Percentiles rank a stretch among this genome's conserved stretches.
phyloP scores from a whole-genome alignment of 2,329 filamentous ascomycete species.

The Trichoderma koningii region DNA sequence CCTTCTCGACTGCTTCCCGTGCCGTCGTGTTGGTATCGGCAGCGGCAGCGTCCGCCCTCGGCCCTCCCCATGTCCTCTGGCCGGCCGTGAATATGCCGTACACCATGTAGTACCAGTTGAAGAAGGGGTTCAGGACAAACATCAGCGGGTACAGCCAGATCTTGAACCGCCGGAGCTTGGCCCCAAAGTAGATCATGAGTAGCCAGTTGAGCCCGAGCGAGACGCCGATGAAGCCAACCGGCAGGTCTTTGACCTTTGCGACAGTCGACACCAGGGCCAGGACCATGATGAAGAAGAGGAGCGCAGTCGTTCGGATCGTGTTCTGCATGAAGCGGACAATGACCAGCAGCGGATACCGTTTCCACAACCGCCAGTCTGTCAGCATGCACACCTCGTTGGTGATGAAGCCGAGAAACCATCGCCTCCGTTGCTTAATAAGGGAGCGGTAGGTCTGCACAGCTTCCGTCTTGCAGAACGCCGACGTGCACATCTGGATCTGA shows the following conservation, averaged over 20 bases:
- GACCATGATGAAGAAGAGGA: conserved; percentile 93
- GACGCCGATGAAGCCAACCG: conserved; percentile 89
- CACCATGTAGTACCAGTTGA: conserved; percentile 98
- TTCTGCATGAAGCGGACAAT: conserved; percentile 92
- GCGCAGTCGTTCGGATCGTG: conserved; percentile 89
- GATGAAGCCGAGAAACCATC: conserved; percentile 97
- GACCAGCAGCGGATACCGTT: conserved; percentile 82
- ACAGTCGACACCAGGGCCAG: conserved; percentile 83
- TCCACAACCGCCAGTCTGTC: conserved; percentile 91
- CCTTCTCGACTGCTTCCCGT: conserved; percentile 80
- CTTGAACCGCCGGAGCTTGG: conserved; percentile 85
- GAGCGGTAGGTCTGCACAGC: conserved; percentile 86
- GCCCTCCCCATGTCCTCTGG: conserved; percentile 93
- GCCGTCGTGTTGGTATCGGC: conserved; percentile 76
- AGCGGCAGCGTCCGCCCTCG: conserved; percentile 81
- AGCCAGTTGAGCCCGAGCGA: conserved; percentile 92
- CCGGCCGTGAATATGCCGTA: conserved; percentile 95
- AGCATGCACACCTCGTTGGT: conserved; percentile 99
- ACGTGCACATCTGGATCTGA: conserved; percentile 97
- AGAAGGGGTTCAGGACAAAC: conserved; percentile 93
- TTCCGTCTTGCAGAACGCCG: conserved; percentile 97
- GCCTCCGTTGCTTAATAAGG: conserved; percentile 87
- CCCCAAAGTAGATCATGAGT: conserved; percentile 94
- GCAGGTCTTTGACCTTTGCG: conserved; percentile 74
- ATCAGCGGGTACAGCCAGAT: conserved; percentile 93